Evolutionary conservation across 805 yeast species (phyloP).

Genomic region (Candida vartiovaarae): DNA sequence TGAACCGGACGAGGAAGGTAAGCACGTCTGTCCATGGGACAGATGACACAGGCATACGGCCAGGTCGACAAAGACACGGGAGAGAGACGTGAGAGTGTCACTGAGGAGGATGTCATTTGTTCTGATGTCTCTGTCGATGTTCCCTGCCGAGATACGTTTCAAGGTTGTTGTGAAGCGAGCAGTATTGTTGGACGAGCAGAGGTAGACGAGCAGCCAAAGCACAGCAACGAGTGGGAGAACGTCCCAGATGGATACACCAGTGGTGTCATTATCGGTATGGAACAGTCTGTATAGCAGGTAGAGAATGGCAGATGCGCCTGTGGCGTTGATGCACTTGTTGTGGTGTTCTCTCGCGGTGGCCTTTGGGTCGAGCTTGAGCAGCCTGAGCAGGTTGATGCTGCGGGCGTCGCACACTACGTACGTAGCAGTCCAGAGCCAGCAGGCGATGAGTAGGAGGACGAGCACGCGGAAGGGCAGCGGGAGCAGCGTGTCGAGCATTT

Average conservation of each 20-base stretch:
- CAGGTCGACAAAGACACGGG: constrained; percentile 69
- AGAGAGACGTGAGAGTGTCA: constrained; percentile 79
- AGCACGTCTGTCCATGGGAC: constrained; percentile 28
- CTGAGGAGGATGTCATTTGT: constrained; percentile 77
- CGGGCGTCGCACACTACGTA: not conserved
- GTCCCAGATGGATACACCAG: constrained; percentile 7
- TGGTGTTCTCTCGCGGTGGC: constrained; percentile 1
- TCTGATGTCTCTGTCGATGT: constrained; percentile 44
- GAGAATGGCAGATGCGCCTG: constrained; percentile 1
- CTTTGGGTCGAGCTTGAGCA: constrained; percentile 8
- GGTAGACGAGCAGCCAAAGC: constrained; percentile 3
- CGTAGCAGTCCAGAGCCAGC: constrained; percentile 11
- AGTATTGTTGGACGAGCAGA: constrained; percentile 2
- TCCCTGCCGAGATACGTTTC: constrained; percentile 49
- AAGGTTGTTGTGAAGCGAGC: constrained; percentile 25
- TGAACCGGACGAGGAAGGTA: constrained; percentile 21
- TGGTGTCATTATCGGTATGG: not conserved
- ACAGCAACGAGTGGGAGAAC: constrained; percentile 5
- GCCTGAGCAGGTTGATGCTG: constrained; percentile 7
- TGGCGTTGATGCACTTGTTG: constrained; percentile 3
- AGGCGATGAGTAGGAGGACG: constrained; percentile 3
- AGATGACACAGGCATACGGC: constrained; percentile 47
- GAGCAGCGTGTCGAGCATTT: constrained; percentile 5
- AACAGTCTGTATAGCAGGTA: constrained; percentile 1
- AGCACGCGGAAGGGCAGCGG: constrained; percentile 12